Conservation (phyloP, 768 basidiomycete genomes). For the Xerocomus spinulosus region DNA sequence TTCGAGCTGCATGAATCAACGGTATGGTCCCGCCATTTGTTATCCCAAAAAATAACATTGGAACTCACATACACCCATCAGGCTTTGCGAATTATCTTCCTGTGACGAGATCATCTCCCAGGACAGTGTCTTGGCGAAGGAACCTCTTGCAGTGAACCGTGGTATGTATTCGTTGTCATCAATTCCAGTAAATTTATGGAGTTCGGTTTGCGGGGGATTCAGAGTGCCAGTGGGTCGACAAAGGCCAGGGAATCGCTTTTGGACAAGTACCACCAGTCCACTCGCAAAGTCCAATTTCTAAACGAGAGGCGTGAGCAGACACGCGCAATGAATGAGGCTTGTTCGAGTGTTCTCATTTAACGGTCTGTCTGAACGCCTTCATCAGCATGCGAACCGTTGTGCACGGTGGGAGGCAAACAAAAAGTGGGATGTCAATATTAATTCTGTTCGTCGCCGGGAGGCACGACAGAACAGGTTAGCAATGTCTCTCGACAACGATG, state of each 20-base stretch:
- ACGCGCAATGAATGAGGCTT: neutral
- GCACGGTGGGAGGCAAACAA: constrained; percentile 2
- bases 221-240: constrained; percentile 6
- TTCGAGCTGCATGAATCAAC: neutral
- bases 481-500: neutral
- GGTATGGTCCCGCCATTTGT: neutral
- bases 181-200: neutral
- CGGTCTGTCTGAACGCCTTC: neutral
- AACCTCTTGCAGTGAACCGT: neutral
- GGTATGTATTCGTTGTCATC: neutral
- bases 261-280: neutral
- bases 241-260: constrained; percentile 7
- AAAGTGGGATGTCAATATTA: neutral
- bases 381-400: constrained; percentile 6
- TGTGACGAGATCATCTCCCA: neutral
- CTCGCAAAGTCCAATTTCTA: constrained; percentile 2
- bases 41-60: too few relatives aligned
- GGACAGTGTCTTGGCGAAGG: neutral
- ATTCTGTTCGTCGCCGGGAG: too few relatives aligned
- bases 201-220: too few relatives aligned
- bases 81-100: neutral
- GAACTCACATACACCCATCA: too few relatives aligned
- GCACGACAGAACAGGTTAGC: neutral
- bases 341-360: neutral
- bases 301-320: neutral